Base-by-base conservation (phyloP, 192 early-diverging fungal genomes). In the Backusella morwellensis region DNA sequence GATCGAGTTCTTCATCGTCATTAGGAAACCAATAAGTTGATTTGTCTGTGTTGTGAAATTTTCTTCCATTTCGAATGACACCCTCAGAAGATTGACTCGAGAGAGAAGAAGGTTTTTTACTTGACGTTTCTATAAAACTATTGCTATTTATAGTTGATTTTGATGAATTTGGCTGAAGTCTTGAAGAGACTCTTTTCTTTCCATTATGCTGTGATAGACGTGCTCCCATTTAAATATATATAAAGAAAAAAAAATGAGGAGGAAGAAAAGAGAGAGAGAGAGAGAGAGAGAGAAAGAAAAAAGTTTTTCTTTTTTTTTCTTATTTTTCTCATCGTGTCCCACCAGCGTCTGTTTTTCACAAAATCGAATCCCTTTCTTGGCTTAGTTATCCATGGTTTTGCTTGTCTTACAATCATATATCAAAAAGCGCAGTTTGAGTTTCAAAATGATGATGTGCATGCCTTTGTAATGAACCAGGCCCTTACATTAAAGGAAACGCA, bases 1-100 rank as follows among this genome's bases (percentile, higher is more conserved):
- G 69, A 66, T 82, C 81, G 7, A 72, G 36, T 35, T 82, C 81
- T 21, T 56, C 63, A 21, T 78, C 77, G 56, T 82, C 81, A 40
- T 76, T 78, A 32, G 81, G 73, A 41, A 82, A 50, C 47, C 74
- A 70, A 78, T 82, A 82, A 38, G 44, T 47, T 17, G 74, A 52
- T 54, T 69, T 76, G 4, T 81, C 70, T 56, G 56, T 67, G 63
- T 71, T 77, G 29, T 81, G 80, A 32, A 69, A 81, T 52, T 70
- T 72, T 75, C 80, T 66, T 5, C 78, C 78, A 36, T 63, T 47
- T 26, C 56, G 56, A 36, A 78, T 42, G 7, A 79, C 7, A 40
- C 36, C 23, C 2, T 70, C 68, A 3, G 35, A 70, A 1, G 68
- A 23, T 26, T 70, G 68, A 70, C 68, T 70, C 21, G 68, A 40